Evolutionary conservation across 352 stramenopile species (phyloP).

Genomic region (Phytophthora pseudosyringae): DNA sequence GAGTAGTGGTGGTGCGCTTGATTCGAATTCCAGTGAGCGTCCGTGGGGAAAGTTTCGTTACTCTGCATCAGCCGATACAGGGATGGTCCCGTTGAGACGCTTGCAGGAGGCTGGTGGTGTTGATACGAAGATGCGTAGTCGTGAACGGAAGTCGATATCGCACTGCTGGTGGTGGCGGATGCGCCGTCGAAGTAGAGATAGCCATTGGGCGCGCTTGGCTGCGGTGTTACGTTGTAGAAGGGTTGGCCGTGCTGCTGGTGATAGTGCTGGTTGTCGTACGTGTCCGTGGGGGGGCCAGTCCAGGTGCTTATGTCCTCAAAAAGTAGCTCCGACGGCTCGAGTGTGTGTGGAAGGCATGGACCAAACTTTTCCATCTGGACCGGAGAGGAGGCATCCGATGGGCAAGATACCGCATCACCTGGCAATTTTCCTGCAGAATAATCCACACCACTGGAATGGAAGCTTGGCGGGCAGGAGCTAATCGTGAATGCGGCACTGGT

Average conservation of each 20-base stretch:
- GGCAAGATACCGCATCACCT: constrained; percentile 15
- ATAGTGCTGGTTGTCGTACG: constrained; percentile 33
- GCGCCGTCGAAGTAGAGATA: constrained; percentile 27
- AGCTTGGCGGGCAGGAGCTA: constrained; percentile 25
- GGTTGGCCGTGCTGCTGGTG: constrained; percentile 29
- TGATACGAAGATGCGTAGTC: constrained; percentile 29
- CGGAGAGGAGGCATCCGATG: constrained; percentile 30
- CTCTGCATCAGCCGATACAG: constrained; percentile 29
- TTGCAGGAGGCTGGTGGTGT: constrained; percentile 14
- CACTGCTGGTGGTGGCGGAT: constrained; percentile 2
- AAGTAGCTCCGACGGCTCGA: constrained; percentile 46
- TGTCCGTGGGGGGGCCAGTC: constrained; percentile 16
- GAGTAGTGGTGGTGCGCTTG: constrained; percentile 20
- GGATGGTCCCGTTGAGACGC: constrained; percentile 8
- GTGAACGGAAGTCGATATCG: constrained; percentile 16
- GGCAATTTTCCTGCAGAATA: constrained; percentile 29
- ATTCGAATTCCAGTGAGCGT: constrained; percentile 25
- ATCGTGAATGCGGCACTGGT: constrained; percentile 17
- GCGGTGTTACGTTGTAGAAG: constrained; percentile 29
- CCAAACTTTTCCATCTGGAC: constrained; percentile 54
- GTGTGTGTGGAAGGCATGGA: constrained; percentile 37
- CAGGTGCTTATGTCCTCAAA: constrained; percentile 47
- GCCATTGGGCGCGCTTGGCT: constrained; percentile 4
- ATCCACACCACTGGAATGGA: constrained; percentile 11
- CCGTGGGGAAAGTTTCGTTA: constrained; percentile 10